These are phyloP conservation scores for Candida pseudofarinosa DNA, from an alignment of 805 yeast genomes.

Conservation along the genomic window DNA sequence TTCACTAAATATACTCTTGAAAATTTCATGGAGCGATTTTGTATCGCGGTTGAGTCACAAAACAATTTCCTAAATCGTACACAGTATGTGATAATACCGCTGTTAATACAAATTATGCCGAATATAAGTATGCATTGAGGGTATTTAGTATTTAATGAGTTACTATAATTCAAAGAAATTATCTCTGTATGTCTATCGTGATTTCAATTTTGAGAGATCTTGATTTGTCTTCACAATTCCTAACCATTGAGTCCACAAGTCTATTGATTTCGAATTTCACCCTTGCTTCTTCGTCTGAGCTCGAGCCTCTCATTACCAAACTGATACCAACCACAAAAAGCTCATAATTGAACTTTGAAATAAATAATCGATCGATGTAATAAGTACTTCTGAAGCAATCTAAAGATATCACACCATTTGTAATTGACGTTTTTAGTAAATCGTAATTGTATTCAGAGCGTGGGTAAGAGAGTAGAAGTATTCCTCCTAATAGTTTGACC, in stretches of 20 bases:
- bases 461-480: slow-evolving; percentile 53
- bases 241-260: slow-evolving; percentile 34
- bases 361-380: slow-evolving; percentile 43
- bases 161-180: too few species aligned
- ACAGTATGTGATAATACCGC: too few species aligned
- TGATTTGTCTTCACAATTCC: slow-evolving; percentile 15
- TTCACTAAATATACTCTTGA: not conserved
- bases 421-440: slow-evolving; percentile 35
- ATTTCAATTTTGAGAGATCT: slow-evolving; percentile 25
- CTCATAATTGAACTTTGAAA: slow-evolving; percentile 61
- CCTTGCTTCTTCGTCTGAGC: slow-evolving; percentile 63
- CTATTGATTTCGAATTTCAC: slow-evolving; percentile 48
- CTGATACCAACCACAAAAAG: slow-evolving; percentile 54
- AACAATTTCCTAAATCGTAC: slow-evolving; percentile 14
- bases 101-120: too few species aligned
- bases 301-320: slow-evolving; percentile 62
- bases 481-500: slow-evolving; percentile 48
- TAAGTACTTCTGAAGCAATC: slow-evolving; percentile 52
- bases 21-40: slow-evolving; percentile 14
- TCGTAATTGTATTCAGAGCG: slow-evolving; percentile 35
- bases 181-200: slow-evolving; percentile 31
- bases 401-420: slow-evolving; percentile 42
- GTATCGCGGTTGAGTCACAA: slow-evolving; percentile 34
- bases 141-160: not conserved
- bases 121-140: too few species aligned